A percentile compares a stretch with the other conserved stretches of the same genome.
These are phyloP conservation scores for Kwoniella sp. DNA, from an alignment of 768 basidiomycete species.

Conservation along the genomic window DNA sequence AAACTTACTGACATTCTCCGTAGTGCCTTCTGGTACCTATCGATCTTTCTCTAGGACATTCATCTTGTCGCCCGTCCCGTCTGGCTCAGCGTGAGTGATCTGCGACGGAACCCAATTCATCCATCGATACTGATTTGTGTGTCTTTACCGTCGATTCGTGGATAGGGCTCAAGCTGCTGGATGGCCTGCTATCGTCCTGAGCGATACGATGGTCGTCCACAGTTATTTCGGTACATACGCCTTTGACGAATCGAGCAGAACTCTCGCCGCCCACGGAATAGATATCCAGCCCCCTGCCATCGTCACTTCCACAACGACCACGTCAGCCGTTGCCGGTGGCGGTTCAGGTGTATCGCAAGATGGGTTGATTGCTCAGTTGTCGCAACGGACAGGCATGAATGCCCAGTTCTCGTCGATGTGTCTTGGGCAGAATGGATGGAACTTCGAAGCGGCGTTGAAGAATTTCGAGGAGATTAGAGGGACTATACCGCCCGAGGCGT, in stretches of 20 bases:
- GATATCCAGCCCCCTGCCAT: slow-evolving; percentile 37
- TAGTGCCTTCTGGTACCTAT: slow-evolving; percentile 73
- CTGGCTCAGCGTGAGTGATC: slow-evolving; percentile 74
- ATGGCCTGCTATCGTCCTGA: slow-evolving; percentile 87
- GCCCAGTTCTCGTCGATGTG: slow-evolving; percentile 80
- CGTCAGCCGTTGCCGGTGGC: slow-evolving; percentile 59
- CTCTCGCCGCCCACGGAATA: slow-evolving; percentile 48
- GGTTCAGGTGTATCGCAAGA: slow-evolving; percentile 39
- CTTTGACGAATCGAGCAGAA: slow-evolving; percentile 65
- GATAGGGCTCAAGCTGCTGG: slow-evolving; percentile 73
- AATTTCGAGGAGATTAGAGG: slow-evolving; percentile 79
- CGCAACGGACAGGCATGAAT: slow-evolving; percentile 75
- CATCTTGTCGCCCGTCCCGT: slow-evolving; percentile 75
- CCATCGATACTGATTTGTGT: background rate
- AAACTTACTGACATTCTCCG: background rate
- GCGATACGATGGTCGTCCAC: slow-evolving; percentile 81
- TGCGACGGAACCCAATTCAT: background rate
- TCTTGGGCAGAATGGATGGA: slow-evolving; percentile 80
- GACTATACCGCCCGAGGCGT: slow-evolving; percentile 54
- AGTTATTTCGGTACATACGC: slow-evolving; percentile 74
- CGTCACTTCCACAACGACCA: background rate
- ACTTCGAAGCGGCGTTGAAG: slow-evolving; percentile 71
- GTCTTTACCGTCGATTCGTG: background rate
- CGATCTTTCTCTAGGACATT: slow-evolving; percentile 94
- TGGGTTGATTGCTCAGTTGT: slow-evolving; percentile 61